These are phyloP conservation scores for Protea cynaroides DNA, from an alignment of 164 flowering plant genomes.

Conservation along the genomic window DNA sequence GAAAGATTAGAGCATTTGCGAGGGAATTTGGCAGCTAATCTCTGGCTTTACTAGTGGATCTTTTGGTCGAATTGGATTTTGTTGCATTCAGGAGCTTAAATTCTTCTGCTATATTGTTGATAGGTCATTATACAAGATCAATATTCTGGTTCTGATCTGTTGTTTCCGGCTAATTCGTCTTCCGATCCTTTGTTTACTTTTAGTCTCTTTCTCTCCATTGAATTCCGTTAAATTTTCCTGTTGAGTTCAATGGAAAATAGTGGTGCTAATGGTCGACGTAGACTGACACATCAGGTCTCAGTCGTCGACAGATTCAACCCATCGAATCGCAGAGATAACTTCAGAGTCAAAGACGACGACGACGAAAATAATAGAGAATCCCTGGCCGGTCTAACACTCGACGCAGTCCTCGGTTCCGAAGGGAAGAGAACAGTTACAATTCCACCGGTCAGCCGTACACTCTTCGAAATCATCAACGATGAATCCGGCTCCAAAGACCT, in stretches of 20 bases:
- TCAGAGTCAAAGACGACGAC: slow-evolving; percentile 8
- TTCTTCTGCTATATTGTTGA: not conserved
- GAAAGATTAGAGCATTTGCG: too few relatives aligned
- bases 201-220: not conserved
- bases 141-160: not conserved
- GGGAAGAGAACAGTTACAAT: not conserved
- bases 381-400: slow-evolving; percentile 11
- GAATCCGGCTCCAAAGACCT: slow-evolving; percentile 23
- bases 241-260: not conserved
- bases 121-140: not conserved
- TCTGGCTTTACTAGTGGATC: not conserved
- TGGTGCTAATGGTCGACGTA: slow-evolving; percentile 3
- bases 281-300: slow-evolving; percentile 11
- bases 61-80: not conserved
- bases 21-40: not conserved
- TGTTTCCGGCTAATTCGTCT: too few relatives aligned
- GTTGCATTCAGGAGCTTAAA: not conserved
- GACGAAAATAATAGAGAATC: slow-evolving; percentile 6
- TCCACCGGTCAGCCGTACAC: slow-evolving; percentile 30
- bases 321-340: slow-evolving; percentile 13
- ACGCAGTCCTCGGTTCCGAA: not conserved
- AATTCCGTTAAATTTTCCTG: not conserved
- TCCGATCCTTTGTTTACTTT: too few relatives aligned
- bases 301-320: slow-evolving; percentile 5
- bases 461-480: slow-evolving; percentile 58